Base-by-base conservation (phyloP, 345 rosid species). In the Anastatica hierochuntica region DNA sequence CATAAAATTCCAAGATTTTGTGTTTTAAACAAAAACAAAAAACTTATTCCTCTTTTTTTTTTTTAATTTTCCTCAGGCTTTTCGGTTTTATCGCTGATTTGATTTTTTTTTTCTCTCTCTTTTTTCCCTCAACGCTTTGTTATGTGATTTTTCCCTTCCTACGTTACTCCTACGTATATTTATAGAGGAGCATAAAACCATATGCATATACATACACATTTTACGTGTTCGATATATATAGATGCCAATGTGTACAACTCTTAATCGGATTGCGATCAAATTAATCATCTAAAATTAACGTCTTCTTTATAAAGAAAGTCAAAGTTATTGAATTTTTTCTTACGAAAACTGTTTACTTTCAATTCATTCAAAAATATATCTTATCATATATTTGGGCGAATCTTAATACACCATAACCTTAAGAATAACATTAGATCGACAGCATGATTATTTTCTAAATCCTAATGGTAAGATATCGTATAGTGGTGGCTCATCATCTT, bases 1-100 rank as follows among this genome's bases (percentile, higher is more conserved):
- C 85, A 77, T 80, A 60, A 18, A 58, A 56, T 55, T 69, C 36
- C 39, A 19, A 59, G 71, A 59, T 52, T 62, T 53, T 29, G 6
- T 37, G 43, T 47, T 39, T 56, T 20, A 29, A 38, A 54, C 19
- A 10, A 49, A 31, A 23, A 47, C 20, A 31, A 5, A 30, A 13
- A 46, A 13, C 7, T 14, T 16, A 30, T 42, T 26, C 17, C 10
- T 58, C 37, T 55, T 14, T 51, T 14, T 24, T 29, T 6, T 29
- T 29, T 27, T 14, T 23, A 12, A 43, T 44, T 63, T 50, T 44
- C 58, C 48, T 43, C 8, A 48, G 60, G 61, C 61, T 40, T 64
- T 14, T 64, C 53, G 64, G 53, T 26, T 58, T 43, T 36, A 17
- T 49, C 49, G 34, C 49, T 49, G 0, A n/a, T n/a, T n/a, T n/a